phyloP scores from a whole-genome alignment of 495 filamentous ascomycete species.

The Pyrenopolyporus hunteri region DNA sequence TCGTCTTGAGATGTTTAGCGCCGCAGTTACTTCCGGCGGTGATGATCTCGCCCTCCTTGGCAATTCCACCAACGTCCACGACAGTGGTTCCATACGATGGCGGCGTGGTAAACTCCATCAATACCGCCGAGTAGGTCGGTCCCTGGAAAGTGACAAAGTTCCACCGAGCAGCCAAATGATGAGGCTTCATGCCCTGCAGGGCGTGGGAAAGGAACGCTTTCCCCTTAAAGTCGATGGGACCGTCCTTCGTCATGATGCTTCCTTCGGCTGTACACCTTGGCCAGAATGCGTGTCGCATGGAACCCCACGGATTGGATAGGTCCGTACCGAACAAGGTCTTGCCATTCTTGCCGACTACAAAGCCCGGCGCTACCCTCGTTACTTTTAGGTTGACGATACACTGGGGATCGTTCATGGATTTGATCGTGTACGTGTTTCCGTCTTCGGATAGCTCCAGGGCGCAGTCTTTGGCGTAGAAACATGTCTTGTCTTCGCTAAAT shows the following conservation, averaged over 20 bases:
- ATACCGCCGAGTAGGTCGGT: constrained; percentile 79
- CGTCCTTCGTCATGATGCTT: constrained; percentile 80
- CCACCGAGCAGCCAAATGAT: constrained; percentile 93
- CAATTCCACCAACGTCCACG: constrained; percentile 83
- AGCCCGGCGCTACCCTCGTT: constrained; percentile 76
- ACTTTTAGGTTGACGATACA: constrained; percentile 84
- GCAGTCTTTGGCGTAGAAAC: constrained; percentile 82
- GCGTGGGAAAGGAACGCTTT: constrained; percentile 78
- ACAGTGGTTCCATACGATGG: constrained; percentile 88
- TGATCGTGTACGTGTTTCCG: constrained; percentile 79
- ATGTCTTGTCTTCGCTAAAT: constrained; percentile 82
- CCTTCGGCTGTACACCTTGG: constrained; percentile 82
- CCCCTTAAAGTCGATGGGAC: constrained; percentile 83
- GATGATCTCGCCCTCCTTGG: constrained; percentile 80
- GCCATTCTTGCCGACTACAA: constrained; percentile 85
- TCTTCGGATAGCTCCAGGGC: constrained; percentile 84
- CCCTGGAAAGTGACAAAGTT: constrained; percentile 93
- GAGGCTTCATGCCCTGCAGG: constrained; percentile 97
- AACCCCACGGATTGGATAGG: constrained; percentile 82
- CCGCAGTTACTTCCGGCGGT: constrained; percentile 67
- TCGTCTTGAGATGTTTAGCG: constrained; percentile 69
- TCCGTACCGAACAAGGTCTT: constrained; percentile 87
- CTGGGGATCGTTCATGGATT: constrained; percentile 77
- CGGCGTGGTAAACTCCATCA: constrained; percentile 98
- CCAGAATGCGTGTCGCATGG: constrained; percentile 93